Percentiles rank a stretch among this genome's conserved stretches.
phyloP scores from a whole-genome alignment of 176 grass and related monocot species.

The Phoenix dactylifera region DNA sequence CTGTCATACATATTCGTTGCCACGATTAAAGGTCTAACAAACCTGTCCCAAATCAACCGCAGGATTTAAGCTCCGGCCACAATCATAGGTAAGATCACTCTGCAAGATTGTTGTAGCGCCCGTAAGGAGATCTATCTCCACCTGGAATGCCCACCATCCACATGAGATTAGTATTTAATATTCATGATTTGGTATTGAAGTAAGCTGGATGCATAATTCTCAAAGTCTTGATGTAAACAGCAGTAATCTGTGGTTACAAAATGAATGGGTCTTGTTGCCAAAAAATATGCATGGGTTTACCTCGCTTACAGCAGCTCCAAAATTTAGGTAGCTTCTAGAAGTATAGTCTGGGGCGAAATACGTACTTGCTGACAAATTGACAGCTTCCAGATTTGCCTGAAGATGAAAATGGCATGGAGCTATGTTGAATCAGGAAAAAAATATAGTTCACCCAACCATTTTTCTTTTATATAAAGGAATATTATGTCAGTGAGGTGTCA shows the following conservation, averaged over 20 bases:
- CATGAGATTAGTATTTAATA: not conserved
- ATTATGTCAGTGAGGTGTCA: no score
- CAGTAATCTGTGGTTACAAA: no score
- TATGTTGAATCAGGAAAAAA: not conserved
- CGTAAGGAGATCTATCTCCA: slow-evolving; percentile 92
- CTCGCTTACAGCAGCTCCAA: slow-evolving; percentile 83
- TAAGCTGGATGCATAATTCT: no score
- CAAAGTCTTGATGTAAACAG: no score
- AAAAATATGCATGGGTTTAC: slow-evolving; percentile 30
- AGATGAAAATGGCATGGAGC: not conserved
- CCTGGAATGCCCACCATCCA: slow-evolving; percentile 30
- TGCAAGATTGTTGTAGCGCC: slow-evolving; percentile 64
- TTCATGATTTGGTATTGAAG: no score
- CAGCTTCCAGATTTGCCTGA: slow-evolving; percentile 46
- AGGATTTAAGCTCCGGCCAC: slow-evolving; percentile 91
- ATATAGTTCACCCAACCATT: no score
- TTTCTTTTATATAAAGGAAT: no score
- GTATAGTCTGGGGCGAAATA: slow-evolving; percentile 46
- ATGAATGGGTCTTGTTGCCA: no score
- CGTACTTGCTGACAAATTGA: slow-evolving; percentile 71
- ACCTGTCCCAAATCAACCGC: slow-evolving; percentile 95
- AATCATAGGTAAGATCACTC: slow-evolving; percentile 88
- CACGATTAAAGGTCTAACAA: not conserved
- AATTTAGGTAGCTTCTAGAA: slow-evolving; percentile 71
- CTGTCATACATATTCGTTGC: no score